Base-by-base conservation (phyloP, 1,284 basidiomycete genomes). In the Anthracocystis setariae region DNA sequence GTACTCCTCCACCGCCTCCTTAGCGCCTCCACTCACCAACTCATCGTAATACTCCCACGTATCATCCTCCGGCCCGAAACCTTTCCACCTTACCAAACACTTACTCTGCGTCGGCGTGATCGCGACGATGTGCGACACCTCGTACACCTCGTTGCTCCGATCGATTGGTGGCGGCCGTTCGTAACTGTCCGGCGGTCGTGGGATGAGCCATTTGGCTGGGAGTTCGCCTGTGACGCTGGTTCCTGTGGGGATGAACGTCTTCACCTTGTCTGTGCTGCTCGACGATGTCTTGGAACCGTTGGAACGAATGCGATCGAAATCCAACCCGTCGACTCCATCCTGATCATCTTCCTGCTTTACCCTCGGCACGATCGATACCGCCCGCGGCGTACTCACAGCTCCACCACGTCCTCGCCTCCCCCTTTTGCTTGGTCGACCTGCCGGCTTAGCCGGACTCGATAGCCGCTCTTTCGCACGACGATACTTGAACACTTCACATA, bases 401-500 rank as follows among this genome's bases (percentile, higher is more conserved):
- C 53, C 46, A 2, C 37, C 8, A 10, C 58, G 29, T 2, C 46
- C 50, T 3, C 35, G 21, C 17, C 38, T 50, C 8, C 53, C 47
- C 13, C 50, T 46, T 33, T 48, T 57, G 7, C 46, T 15, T 5
- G 43, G 45, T 4, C 61, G 13, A 4, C 46, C 48, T 0, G 27
- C 29, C n/a, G 9, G 20, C 2, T 24, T 42, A 7, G 39, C 8
- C 13, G n/a, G 17, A n/a, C 38, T 40, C 1, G 51, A 33, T 5
- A 67, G 12, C 2, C 45, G 37, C 5, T 15, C 35, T 42, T 47
- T 58, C 8, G 56, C 81, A n/a, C 89, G 86, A 20, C 86, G 82
- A 63, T 89, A 90, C 76, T 90, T 90, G 82, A 89, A 88, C 21
- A 89, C 84, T 71, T 90, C 89, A 76, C 89, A 90, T 18, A 90